Percentiles rank a stretch among this genome's conserved stretches.
These are phyloP conservation scores for Alnus rubra DNA, from an alignment of 306 rosid species.

Conservation along the genomic window DNA sequence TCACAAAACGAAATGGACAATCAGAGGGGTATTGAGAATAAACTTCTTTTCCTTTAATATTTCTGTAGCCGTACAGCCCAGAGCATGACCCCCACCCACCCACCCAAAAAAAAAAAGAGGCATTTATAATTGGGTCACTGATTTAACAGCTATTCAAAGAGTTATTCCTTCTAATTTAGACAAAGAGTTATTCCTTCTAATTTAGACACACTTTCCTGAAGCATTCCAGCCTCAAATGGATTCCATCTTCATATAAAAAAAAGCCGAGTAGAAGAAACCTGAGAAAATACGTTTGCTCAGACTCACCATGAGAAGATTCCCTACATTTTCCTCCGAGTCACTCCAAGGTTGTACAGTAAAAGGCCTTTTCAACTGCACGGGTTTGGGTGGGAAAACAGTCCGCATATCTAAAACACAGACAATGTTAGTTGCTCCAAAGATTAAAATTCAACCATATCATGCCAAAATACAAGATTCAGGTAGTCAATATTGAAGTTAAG, in stretches of 20 bases:
- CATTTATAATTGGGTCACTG: no score
- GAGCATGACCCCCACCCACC: no score
- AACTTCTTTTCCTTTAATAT: background rate
- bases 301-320: conserved; percentile 78
- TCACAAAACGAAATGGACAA: no score
- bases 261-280: conserved; percentile 11
- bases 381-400: conserved; percentile 57
- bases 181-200: no score
- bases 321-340: conserved; percentile 65
- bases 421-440: conserved; percentile 19
- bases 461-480: conserved; percentile 1
- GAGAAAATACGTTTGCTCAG: conserved; percentile 7
- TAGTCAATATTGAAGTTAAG: conserved; percentile 1
- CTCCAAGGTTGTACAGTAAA: conserved; percentile 69
- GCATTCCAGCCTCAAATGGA: conserved; percentile 18
- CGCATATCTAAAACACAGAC: conserved; percentile 49
- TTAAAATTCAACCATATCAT: conserved; percentile 2
- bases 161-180: no score
- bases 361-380: conserved; percentile 59
- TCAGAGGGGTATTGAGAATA: background rate
- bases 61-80: background rate
- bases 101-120: no score
- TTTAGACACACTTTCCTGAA: conserved; percentile 3
- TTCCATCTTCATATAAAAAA: conserved; percentile 19
- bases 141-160: no score